Conservation (phyloP, 805 yeast species). For the Yarrowia sp. region DNA sequence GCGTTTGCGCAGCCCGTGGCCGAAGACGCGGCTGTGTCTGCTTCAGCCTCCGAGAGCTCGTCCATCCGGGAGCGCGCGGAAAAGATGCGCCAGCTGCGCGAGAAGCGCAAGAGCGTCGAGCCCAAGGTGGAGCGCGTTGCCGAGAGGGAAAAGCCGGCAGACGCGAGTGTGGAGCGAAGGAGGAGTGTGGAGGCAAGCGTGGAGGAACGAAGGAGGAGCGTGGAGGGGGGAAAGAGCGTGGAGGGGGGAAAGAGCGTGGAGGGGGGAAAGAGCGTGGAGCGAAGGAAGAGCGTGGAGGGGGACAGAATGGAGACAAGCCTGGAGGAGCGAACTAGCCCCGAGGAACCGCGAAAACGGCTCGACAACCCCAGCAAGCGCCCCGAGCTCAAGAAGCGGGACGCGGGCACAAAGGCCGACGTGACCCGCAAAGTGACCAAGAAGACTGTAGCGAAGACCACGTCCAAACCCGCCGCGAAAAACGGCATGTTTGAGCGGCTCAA, state of each 20-base stretch:
- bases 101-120: conserved; percentile 17
- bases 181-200: conserved; percentile 25
- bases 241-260: too few relatives aligned
- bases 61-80: neutral
- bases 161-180: conserved; percentile 28
- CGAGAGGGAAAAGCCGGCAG: conserved; percentile 30
- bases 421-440: too few relatives aligned
- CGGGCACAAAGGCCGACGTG: too few relatives aligned
- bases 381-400: neutral
- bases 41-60: neutral
- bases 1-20: neutral
- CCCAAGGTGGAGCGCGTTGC: conserved; percentile 24
- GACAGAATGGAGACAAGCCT: too few relatives aligned
- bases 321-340: too few relatives aligned
- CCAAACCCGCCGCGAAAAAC: neutral
- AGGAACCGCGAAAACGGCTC: too few relatives aligned
- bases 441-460: neutral
- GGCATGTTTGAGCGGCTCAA: neutral
- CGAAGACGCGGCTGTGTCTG: neutral
- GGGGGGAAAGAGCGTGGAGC: too few relatives aligned
- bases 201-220: too few relatives aligned
- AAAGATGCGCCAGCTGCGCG: neutral
- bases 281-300: too few relatives aligned
- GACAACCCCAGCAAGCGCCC: too few relatives aligned
- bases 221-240: too few relatives aligned